Percentiles rank a stretch among this genome's conserved stretches.
These are phyloP conservation scores for Pelargonium myrrhifolium DNA, from an alignment of 441 rosid species.

Conservation along the genomic window DNA sequence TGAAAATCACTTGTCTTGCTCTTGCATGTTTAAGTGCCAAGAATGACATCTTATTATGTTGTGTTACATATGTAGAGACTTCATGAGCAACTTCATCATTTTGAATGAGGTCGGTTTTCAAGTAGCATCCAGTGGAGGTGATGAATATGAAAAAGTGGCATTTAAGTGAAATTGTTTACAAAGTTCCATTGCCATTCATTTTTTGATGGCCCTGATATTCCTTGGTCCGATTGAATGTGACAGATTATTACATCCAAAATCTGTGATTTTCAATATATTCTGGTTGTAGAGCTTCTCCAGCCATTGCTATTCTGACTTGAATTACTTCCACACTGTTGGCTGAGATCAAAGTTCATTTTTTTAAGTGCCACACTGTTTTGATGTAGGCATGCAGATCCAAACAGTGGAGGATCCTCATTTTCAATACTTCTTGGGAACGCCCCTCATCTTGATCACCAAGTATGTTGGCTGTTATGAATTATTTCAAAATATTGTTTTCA, in stretches of 20 bases:
- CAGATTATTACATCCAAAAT: not conserved
- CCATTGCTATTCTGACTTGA: not conserved
- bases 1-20: not conserved
- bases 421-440: slow-evolving; percentile 90
- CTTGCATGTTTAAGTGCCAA: not conserved
- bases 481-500: not conserved
- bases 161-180: not conserved
- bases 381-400: slow-evolving; percentile 63
- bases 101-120: not conserved
- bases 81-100: not conserved
- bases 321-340: not conserved
- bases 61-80: not conserved
- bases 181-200: too few species aligned
- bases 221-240: not conserved
- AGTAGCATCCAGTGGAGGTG: not conserved
- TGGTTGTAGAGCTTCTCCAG: not conserved
- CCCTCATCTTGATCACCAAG: slow-evolving; percentile 85
- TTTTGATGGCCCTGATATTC: not conserved
- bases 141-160: not conserved
- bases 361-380: not conserved
- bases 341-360: not conserved
- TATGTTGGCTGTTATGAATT: slow-evolving; percentile 21
- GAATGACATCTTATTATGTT: not conserved
- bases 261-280: not conserved
- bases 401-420: slow-evolving; percentile 82